Evolutionary conservation across 2,329 filamentous ascomycete species (phyloP), one percentile per base, ranked within the genome.

Genomic region (Furcasterigmium sp.): DNA sequence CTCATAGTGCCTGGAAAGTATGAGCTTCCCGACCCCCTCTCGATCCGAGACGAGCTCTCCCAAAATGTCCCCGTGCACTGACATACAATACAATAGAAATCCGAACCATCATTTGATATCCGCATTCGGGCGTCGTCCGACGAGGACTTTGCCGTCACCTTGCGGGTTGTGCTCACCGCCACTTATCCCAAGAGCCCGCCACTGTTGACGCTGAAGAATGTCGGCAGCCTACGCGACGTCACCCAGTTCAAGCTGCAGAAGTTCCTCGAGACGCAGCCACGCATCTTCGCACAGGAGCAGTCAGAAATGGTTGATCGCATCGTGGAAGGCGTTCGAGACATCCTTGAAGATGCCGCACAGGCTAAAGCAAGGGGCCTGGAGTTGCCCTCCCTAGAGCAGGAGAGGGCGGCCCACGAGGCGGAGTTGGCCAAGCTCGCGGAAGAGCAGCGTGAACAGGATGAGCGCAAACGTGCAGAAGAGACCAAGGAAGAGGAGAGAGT

Each of bases 101-200:
- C 85, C 4, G 87, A 95, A 57, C 85, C 88, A 14, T 77, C 81
- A 0, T 94, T 97, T 61, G 87, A 87, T 52, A 82, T 97, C 41
- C 80, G 76, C 41, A 74, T 97, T 50, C 88, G 80, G 56, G 78
- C 88, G 9, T 81, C 81, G 4, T 83, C 81, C 0, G 85, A 93
- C 56, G 75, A 81, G 29, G 84, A 90, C 39, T 77, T 89, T 47
- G 75, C 75, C 20, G 72, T 90, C 30, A 81, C 80, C 2, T 67
- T 97, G n/a, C 75, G 79, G 38, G 88, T 94, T 41, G 84, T 87
- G 44, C 71, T 97, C 51, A 93, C 89, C 8, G 86, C 90, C 7
- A 95, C 91, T 1, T 97, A 97, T 60, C 93, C 91, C 4, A 95
- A 88, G 58, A 86, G 89, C 2, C 69, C 82, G 2, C 91, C 91